Conservation (phyloP, 2,329 filamentous ascomycete genomes). For the Fusarium sacchari region DNA sequence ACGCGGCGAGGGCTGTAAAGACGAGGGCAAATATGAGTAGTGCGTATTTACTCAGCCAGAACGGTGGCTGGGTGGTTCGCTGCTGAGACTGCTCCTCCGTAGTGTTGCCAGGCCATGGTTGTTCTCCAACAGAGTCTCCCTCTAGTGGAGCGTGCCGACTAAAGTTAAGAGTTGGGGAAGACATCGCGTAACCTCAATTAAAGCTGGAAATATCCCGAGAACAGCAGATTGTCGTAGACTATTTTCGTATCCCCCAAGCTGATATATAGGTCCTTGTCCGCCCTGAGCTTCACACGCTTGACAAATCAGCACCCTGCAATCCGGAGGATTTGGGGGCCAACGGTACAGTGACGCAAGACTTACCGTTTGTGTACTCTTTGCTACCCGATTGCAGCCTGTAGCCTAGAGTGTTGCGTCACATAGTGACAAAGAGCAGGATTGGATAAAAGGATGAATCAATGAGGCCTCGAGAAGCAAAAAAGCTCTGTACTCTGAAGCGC, state of each 20-base stretch:
- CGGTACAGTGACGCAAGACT: neutral
- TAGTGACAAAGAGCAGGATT: neutral
- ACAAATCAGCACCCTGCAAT: neutral
- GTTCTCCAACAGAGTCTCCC: neutral
- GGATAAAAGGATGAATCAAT: no score
- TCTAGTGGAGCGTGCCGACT: neutral
- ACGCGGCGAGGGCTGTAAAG: rapidly evolving
- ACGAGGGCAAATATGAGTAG: neutral
- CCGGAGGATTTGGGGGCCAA: neutral
- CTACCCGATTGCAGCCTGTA: neutral
- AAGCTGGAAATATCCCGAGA: neutral
- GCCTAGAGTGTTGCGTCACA: neutral
- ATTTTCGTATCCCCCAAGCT: neutral
- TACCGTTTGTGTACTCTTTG: neutral
- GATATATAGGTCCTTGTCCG: neutral
- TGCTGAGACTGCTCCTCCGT: rapidly evolving
- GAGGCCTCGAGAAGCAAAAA: rapidly evolving
- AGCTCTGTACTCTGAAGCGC: neutral
- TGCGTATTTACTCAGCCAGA: neutral
- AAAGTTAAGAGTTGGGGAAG: neutral
- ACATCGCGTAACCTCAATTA: neutral
- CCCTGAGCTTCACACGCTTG: rapidly evolving
- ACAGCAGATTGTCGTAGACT: neutral
- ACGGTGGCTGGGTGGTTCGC: rapidly evolving
- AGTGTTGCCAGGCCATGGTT: neutral